A percentile compares a stretch with the other conserved stretches of the same genome.
Conservation (phyloP, 2,329 filamentous ascomycete genomes). For the Claviceps humidiphila region DNA sequence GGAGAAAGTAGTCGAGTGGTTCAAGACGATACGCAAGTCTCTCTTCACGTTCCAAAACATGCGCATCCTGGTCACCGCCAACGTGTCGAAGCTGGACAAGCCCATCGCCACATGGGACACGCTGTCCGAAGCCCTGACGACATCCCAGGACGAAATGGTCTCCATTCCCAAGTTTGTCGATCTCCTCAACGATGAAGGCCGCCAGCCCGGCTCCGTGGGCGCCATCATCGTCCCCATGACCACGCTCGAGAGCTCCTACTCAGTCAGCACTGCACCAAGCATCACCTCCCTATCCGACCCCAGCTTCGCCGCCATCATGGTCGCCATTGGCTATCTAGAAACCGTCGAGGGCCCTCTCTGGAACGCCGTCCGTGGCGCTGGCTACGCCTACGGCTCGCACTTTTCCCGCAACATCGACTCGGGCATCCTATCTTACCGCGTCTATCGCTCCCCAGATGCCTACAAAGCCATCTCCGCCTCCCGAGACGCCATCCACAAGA, state of each 20-base stretch:
- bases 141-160: constrained; percentile 35
- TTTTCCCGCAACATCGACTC: constrained; percentile 68
- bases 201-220: constrained; percentile 57
- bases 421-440: constrained; percentile 68
- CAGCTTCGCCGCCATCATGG: constrained; percentile 68
- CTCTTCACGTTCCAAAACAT: constrained; percentile 80
- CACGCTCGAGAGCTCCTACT: constrained; percentile 84
- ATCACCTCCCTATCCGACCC: constrained; percentile 65
- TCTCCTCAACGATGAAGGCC: constrained; percentile 64
- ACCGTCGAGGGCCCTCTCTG: constrained; percentile 89
- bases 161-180: constrained; percentile 58
- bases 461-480: constrained; percentile 74
- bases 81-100: constrained; percentile 58
- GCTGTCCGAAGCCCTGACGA: constrained; percentile 26
- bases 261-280: constrained; percentile 61
- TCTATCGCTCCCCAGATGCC: constrained; percentile 82
- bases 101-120: constrained; percentile 69
- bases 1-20: constrained; percentile 58
- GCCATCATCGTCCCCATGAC: constrained; percentile 80
- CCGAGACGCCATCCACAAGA: constrained; percentile 58
- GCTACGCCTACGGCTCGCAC: constrained; percentile 78
- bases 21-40: constrained; percentile 60
- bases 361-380: constrained; percentile 83
- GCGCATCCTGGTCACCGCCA: constrained; percentile 70
- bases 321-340: constrained; percentile 83